Conservation (phyloP, 495 filamentous ascomycete species). For the Trichocladium uniseriatum region DNA sequence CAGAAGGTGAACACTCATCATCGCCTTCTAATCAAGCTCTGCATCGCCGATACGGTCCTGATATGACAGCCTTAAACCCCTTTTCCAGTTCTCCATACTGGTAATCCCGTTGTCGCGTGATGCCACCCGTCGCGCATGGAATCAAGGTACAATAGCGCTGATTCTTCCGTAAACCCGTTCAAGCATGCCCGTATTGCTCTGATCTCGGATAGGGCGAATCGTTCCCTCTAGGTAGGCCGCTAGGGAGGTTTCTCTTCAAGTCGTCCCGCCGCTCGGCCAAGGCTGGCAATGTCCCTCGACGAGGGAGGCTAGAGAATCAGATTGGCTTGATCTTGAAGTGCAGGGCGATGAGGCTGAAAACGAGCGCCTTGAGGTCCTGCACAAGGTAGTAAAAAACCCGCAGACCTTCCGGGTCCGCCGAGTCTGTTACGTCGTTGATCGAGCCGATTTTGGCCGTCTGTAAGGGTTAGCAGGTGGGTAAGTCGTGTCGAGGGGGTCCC, state of each 20-base stretch:
- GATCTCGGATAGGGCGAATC: no score
- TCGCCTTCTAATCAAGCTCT: no score
- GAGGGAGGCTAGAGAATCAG: slow-evolving; percentile 26
- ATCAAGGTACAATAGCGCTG: not conserved
- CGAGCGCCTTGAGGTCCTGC: slow-evolving; percentile 92
- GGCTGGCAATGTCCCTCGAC: not conserved
- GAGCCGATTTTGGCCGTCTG: slow-evolving; percentile 99
- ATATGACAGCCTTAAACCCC: not conserved
- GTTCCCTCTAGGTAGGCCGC: no score
- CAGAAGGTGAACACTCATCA: not conserved
- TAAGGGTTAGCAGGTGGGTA: slow-evolving; percentile 19
- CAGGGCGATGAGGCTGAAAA: slow-evolving; percentile 90
- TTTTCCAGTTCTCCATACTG: not conserved
- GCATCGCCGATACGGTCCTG: no score
- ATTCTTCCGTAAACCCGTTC: not conserved
- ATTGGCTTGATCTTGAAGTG: slow-evolving; percentile 99
- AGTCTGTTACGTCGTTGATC: slow-evolving; percentile 91
- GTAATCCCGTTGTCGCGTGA: not conserved
- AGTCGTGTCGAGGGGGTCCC: not conserved
- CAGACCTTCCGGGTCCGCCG: slow-evolving; percentile 89
- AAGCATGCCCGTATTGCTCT: no score
- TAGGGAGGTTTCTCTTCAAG: not conserved
- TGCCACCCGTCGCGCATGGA: not conserved
- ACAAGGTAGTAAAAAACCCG: slow-evolving; percentile 99
- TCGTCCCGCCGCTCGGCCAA: no score